Conservation (phyloP, 768 basidiomycete species). For the Trametes cinnabarina region DNA sequence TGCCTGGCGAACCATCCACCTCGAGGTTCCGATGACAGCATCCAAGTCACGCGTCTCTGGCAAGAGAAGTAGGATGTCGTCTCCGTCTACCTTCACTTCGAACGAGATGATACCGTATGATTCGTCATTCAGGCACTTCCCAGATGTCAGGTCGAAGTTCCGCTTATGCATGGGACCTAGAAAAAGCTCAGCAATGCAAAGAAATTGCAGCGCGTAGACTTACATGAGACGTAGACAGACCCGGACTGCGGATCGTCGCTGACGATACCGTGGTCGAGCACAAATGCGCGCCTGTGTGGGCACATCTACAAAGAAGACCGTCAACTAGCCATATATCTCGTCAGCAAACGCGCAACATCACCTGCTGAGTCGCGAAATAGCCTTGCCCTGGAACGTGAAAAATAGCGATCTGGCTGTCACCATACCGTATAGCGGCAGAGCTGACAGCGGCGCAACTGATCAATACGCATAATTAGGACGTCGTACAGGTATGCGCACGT, state of each 20-base stretch:
- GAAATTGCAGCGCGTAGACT: constrained; percentile 19
- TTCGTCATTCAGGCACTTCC: constrained; percentile 57
- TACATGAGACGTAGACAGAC: constrained; percentile 49
- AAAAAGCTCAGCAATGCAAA: background rate
- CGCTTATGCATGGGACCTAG: constrained; percentile 63
- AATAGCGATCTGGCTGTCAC: constrained; percentile 65
- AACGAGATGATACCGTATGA: constrained; percentile 63
- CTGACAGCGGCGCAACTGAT: constrained; percentile 21
- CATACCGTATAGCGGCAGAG: constrained; percentile 55
- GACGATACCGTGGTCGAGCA: constrained; percentile 67
- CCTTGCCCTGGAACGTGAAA: constrained; percentile 60
- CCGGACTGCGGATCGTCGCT: constrained; percentile 57
- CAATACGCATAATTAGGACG: background rate
- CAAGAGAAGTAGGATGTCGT: constrained; percentile 49
- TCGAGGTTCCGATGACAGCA: constrained; percentile 57
- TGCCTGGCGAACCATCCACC: constrained; percentile 61
- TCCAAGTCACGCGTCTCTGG: constrained; percentile 54
- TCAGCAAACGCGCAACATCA: constrained; percentile 24
- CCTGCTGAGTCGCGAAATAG: constrained; percentile 68
- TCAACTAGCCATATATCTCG: too few relatives aligned
- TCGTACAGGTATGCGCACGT: constrained; percentile 35
- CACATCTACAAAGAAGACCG: constrained; percentile 40
- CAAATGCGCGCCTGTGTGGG: constrained; percentile 59
- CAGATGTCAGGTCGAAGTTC: constrained; percentile 56
- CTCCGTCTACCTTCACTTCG: constrained; percentile 47